Conservation (phyloP, 2,329 filamentous ascomycete genomes). For the Scedosporium aurantiacum region DNA sequence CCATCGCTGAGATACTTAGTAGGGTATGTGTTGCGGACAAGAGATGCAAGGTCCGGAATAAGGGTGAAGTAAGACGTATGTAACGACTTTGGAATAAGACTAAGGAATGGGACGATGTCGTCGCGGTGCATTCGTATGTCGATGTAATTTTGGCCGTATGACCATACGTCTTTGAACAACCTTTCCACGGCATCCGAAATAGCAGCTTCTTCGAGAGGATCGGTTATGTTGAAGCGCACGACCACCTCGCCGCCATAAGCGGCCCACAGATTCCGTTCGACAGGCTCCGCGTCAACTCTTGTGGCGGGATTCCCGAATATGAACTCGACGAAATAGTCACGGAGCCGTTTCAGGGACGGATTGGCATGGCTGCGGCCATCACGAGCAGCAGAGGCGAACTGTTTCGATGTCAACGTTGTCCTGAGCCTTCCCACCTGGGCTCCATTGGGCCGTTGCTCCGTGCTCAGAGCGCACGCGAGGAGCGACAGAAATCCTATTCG, state of each 20-base stretch:
- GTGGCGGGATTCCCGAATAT: slow-evolving; percentile 34
- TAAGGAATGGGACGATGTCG: slow-evolving; percentile 66
- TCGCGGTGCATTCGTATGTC: slow-evolving; percentile 72
- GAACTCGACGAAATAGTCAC: slow-evolving; percentile 26
- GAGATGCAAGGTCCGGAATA: slow-evolving; percentile 68
- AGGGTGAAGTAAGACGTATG: slow-evolving; percentile 61
- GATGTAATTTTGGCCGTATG: slow-evolving; percentile 67
- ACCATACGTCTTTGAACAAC: slow-evolving; percentile 85
- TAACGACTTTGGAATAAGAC: slow-evolving; percentile 64
- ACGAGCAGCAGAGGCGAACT: slow-evolving; percentile 29
- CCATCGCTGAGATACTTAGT: slow-evolving; percentile 15
- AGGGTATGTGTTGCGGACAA: slow-evolving; percentile 68
- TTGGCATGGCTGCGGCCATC: slow-evolving; percentile 34
- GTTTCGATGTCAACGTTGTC: not conserved
- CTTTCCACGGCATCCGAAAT: slow-evolving; percentile 62
- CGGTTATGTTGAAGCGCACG: slow-evolving; percentile 72
- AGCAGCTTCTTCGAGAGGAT: slow-evolving; percentile 54
- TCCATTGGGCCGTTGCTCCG: not conserved
- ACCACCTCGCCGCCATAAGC: slow-evolving; percentile 75
- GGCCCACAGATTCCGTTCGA: not conserved
- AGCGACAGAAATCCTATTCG: not conserved
- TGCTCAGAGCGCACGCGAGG: not conserved
- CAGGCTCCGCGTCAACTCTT: slow-evolving; percentile 12
- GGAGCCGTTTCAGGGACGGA: slow-evolving; percentile 3
- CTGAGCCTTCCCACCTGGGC: not conserved